Evolutionary conservation across 2,329 filamentous ascomycete species (phyloP), one percentile per base, ranked within the genome.

Genomic region (Raffaelea albimanens): DNA sequence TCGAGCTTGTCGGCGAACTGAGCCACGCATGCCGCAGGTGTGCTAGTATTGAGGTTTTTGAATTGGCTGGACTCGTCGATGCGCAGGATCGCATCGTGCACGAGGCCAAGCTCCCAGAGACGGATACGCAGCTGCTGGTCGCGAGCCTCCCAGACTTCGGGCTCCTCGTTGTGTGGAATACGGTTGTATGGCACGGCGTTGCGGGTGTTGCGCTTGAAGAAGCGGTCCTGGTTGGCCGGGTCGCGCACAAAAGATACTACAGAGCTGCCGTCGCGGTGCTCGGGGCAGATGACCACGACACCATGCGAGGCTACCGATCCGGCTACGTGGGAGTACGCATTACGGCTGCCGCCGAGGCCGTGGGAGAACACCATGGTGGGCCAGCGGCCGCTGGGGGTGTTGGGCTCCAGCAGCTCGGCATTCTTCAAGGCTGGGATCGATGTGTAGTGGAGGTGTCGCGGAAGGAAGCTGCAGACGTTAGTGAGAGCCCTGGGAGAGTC

Each of bases 331-430:
- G 86, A 91, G 67, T 95, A 95, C 11, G 86, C 80, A 58, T 93
- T 93, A 54, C 86, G 76, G 50, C 79, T 83, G 34, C 88, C 88
- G 34, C 85, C 88, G 1, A 95, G 71, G 1, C 88, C 88, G 60
- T 95, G 88, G 2, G 87, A 93, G 65, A 95, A 94, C 52, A 95
- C 71, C 69, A 88, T 81, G 1, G 87, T 84, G 0, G 88, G 87
- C 83, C 86, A 93, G 67, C 79, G 70, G 48, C 71, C 67, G 50
- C 68, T 65, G 4, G 68, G 58, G 3, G 69, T 66, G 11, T 67
- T 58, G 50, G 78, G 58, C 50, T 69, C 50, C 59, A 81, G 72
- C 8, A 90, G 63, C 5, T 73, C 70, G 11, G 85, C 85, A 60
- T 89, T 86, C 55, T 85, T 82, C 54, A 80, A 72, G 22, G 79